These are phyloP conservation scores for Botrytis aclada DNA, from an alignment of 2,329 filamentous ascomycete species.

Conservation along the genomic window DNA sequence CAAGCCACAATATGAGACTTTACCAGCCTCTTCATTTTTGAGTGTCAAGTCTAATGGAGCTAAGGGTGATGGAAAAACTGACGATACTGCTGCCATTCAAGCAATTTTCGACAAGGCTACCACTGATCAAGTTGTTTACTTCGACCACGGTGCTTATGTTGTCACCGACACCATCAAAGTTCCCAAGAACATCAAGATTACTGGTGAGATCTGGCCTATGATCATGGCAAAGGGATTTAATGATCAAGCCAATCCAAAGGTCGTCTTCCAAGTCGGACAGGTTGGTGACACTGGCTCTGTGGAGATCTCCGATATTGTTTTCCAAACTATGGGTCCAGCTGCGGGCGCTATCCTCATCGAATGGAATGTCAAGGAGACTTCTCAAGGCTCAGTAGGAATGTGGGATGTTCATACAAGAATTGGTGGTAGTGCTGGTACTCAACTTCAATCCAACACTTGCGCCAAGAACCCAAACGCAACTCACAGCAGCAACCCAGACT, in stretches of 20 bases:
- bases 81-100: constrained; percentile 85
- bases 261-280: constrained; percentile 83
- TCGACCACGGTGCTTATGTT: constrained; percentile 66
- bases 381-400: constrained; percentile 70
- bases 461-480: constrained; percentile 67
- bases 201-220: constrained; percentile 86
- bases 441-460: constrained; percentile 73
- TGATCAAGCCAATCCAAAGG: constrained; percentile 70
- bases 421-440: constrained; percentile 79
- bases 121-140: constrained; percentile 65
- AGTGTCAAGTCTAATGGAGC: constrained; percentile 81
- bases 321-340: constrained; percentile 74
- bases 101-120: constrained; percentile 66
- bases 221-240: constrained; percentile 85
- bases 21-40: constrained; percentile 68
- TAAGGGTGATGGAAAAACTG: constrained; percentile 80
- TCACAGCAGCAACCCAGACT: constrained; percentile 61
- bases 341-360: constrained; percentile 88
- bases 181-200: constrained; percentile 79
- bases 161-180: constrained; percentile 68
- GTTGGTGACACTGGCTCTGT: constrained; percentile 73
- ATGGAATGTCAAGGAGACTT: constrained; percentile 75
- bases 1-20: constrained; percentile 81
- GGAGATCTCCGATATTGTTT: constrained; percentile 84
- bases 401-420: constrained; percentile 98